Base-by-base conservation (phyloP, 106 monocot genomes). In the Dendrobium catenatum region DNA sequence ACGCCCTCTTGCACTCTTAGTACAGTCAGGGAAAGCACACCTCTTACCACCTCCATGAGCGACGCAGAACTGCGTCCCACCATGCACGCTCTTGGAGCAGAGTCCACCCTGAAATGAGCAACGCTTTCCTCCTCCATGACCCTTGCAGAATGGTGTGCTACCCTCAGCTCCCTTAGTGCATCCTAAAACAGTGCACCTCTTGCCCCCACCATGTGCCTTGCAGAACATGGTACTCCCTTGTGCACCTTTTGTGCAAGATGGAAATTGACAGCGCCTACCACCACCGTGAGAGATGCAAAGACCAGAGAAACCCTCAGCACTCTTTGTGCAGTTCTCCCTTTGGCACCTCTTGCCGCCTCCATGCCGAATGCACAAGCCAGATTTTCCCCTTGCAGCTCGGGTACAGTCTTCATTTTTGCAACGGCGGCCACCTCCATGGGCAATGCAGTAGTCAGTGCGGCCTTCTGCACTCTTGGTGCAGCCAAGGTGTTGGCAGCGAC, bases 1-100 rank as follows among this genome's bases (percentile, higher is more conserved):
- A 0, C 88, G 83, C 37, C 88, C 89, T 33, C 89, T 73, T 19
- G 86, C 89, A 54, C 86, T 86, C 77, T 86, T 89, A 4, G 84
- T 86, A 72, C 89, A 89, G 16, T 76, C 86, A n/a, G 72, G 84
- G 19, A 83, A 84, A 4, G 89, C 84, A 56, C 89, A 89, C 82
- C 89, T 89, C 86, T 89, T 89, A 37, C 89, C 89, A 19, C 89
- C 89, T 56, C 89, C 89, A 84, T 89, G 89, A 1, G 89, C 89
- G 13, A 89, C 89, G 64, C 89, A 89, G 76, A 84, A 86, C 56
- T 42, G 78, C 3, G 89, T 89, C 29, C 89, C 89, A 27, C 89
- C 89, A 82, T 89, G 89, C 42, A 89, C 89, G 17, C 89, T 86
- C 64, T 89, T 89, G 13, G 89, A 78, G 76, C 89, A 89, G 51